Evolutionary conservation across 495 filamentous ascomycete genomes (phyloP), one percentile per base, ranked within the genome.

Genomic region (Penicilliopsis zonata): DNA sequence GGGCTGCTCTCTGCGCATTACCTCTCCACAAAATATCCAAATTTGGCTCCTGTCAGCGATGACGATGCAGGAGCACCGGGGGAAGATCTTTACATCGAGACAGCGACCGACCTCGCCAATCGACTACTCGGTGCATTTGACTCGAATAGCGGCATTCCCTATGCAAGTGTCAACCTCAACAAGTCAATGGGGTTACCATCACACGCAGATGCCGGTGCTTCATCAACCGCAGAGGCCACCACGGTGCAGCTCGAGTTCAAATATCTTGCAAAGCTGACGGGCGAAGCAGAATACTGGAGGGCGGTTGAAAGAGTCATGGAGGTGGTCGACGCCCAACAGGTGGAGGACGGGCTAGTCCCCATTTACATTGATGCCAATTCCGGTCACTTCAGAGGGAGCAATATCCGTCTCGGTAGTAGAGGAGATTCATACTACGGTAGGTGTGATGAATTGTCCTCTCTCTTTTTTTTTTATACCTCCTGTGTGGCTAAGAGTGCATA

Each of bases 161-260:
- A 79, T 49, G 80, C 90, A 2, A 93, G 83, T 46, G 76, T 99
- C 25, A 94, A 95, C 42, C 60, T 99, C 15, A 78, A 75, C 35
- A 81, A 72, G 3, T 72, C 70, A 13, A 57, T 70, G 36, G 87
- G 86, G 4, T 59, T 92, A 13, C 64, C 67, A 4, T 86, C 87
- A 2, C 86, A 95, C 42, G 70, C 68, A 20, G 84, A 95, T 49
- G 70, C 67, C n/a, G 90, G 92, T 4, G 85, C 92, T 3, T 90
- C 87, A 1, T 93, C 86, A 2, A 95, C 87, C 0, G 83, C 90
- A 6, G 92, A 96, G 60, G 82, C 92, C 1, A 81, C 86, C 2
- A 87, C 82, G 3, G 50, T 96, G 27, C 90, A 99, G 58, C 70
- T 99, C 9, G 90, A 99, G 57, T 81, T 95, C 68, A 99, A 99